Conservation (phyloP, 2,329 filamentous ascomycete genomes). For the Trichoderma cornu-damae region DNA sequence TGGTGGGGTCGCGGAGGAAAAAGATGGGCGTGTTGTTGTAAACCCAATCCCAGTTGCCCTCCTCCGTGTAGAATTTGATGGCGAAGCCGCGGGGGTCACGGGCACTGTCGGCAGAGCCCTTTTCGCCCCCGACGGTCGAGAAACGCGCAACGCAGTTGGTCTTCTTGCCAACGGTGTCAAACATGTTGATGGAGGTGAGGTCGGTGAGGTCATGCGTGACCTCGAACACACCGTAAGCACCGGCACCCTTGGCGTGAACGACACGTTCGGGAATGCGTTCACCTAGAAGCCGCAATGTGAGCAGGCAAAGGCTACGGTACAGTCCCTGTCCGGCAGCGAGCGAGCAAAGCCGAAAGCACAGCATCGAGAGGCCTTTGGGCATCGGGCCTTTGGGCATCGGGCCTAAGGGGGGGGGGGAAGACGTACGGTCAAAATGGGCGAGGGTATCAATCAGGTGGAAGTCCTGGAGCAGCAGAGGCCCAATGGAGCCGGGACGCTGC, state of each 20-base stretch:
- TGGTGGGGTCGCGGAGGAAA: constrained; percentile 68
- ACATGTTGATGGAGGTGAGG: constrained; percentile 50
- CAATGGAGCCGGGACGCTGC: constrained; percentile 51
- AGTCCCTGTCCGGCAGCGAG: no score
- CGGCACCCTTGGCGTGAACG: constrained; percentile 34
- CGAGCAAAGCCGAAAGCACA: no score
- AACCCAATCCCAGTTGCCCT: constrained; percentile 68
- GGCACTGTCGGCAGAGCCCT: constrained; percentile 61
- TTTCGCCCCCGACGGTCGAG: constrained; percentile 64
- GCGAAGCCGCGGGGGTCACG: constrained; percentile 68
- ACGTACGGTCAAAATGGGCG: constrained; percentile 45
- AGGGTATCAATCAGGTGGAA: constrained; percentile 61
- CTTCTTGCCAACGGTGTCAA: constrained; percentile 50
- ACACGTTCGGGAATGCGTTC: constrained; percentile 47
- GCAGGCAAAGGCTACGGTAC: no score
- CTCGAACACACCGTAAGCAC: constrained; percentile 55
- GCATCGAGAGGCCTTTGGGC: no score
- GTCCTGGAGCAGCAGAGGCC: constrained; percentile 58
- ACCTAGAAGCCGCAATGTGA: constrained; percentile 21
- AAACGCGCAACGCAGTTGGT: constrained; percentile 58
- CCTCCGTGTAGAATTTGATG: constrained; percentile 55
- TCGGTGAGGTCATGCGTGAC: constrained; percentile 53
- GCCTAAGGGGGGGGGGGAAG: background rate
- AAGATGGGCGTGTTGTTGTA: constrained; percentile 75
- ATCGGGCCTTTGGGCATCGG: no score